Evolutionary conservation across 805 yeast genomes (phyloP).

Genomic region (Lipomyces spencermartinsiae): DNA sequence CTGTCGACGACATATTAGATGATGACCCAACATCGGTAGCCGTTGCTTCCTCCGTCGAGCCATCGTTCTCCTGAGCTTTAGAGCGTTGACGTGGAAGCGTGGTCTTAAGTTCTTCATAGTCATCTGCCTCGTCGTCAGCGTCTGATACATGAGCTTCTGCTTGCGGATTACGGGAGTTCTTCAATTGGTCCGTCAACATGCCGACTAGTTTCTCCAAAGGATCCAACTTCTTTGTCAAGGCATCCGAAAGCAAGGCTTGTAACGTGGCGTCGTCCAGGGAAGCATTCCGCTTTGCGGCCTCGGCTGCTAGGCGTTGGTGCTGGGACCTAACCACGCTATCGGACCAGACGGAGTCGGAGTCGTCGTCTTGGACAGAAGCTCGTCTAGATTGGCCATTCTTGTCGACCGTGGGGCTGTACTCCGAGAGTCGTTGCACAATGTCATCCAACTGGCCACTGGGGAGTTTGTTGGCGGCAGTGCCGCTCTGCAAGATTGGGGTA

Average conservation of each 20-base stretch:
- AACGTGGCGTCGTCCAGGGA: constrained; percentile 16
- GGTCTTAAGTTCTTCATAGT: background rate
- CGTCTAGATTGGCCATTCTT: background rate
- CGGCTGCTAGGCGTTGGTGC: constrained; percentile 17
- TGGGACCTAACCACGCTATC: constrained; percentile 17
- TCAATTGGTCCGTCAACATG: constrained; percentile 30
- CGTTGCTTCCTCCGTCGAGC: background rate
- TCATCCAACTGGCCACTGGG: constrained; percentile 28
- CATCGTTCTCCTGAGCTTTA: background rate
- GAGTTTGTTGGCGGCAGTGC: constrained; percentile 27
- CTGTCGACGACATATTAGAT: constrained; percentile 12
- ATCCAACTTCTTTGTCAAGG: constrained; percentile 27
- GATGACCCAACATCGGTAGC: background rate
- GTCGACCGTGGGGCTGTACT: constrained; percentile 13
- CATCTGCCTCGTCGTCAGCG: constrained; percentile 33
- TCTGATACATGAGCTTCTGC: constrained; percentile 10
- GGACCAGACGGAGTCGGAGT: constrained; percentile 26
- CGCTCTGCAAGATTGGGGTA: constrained; percentile 34
- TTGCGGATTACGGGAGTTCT: constrained; percentile 10
- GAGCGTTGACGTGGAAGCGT: constrained; percentile 6
- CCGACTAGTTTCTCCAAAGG: constrained; percentile 31
- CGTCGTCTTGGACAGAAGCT: constrained; percentile 16
- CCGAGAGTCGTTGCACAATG: constrained; percentile 31
- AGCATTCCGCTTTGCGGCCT: constrained; percentile 12
- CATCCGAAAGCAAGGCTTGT: constrained; percentile 24